Conservation (phyloP, 2,329 filamentous ascomycete genomes). For the Penicillium sp. region DNA sequence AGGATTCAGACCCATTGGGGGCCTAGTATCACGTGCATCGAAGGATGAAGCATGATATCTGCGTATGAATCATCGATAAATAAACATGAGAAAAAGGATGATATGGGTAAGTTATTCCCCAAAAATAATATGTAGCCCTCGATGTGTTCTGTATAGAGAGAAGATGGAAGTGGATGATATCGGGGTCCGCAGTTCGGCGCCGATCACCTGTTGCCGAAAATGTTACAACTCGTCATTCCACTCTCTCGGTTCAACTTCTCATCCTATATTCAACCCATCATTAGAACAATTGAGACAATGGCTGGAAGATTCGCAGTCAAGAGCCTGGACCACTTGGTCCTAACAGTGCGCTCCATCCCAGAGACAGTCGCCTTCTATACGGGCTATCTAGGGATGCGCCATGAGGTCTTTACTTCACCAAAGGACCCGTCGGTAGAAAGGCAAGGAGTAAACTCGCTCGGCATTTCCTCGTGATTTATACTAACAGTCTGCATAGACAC, state of each 20-base stretch:
- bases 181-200: not conserved
- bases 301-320: constrained; percentile 36
- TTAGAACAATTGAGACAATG: constrained; percentile 6
- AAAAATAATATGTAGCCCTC: no score
- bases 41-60: no score
- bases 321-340: constrained; percentile 64
- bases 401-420: constrained; percentile 55
- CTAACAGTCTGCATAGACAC: constrained; percentile 44
- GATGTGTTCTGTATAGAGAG: not conserved
- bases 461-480: not conserved
- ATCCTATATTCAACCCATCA: not conserved
- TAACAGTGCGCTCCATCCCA: constrained; percentile 59
- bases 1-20: not conserved
- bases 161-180: not conserved
- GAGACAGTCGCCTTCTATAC: constrained; percentile 61
- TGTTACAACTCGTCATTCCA: not conserved
- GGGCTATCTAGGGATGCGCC: constrained; percentile 60
- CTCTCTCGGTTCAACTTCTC: no score
- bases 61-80: no score
- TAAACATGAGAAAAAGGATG: no score
- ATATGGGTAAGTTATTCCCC: no score
- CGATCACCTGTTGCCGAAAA: not conserved
- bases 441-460: constrained; percentile 5
- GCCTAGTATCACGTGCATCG: not conserved
- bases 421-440: constrained; percentile 35